Base-by-base conservation (phyloP, 805 yeast genomes). In the Brettanomyces custersianus region DNA sequence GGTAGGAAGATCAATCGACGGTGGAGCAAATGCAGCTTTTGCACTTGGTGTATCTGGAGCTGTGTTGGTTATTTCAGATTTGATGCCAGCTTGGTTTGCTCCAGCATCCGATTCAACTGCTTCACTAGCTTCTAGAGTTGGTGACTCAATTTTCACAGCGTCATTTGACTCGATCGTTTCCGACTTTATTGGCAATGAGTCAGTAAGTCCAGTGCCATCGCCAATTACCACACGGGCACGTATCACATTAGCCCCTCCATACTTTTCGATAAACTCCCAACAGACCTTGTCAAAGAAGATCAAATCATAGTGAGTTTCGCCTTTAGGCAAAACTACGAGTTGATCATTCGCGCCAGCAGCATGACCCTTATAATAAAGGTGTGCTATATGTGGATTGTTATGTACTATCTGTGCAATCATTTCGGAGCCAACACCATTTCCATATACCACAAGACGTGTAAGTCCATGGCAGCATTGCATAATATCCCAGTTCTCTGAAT, bases 401-500 rank as follows among this genome's bases (percentile, higher is more conserved):
- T 20, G 20, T 9, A 40, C 23, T 9, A 44, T 4, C 5, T 20
- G n/a, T n/a, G n/a, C n/a, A n/a, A n/a, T n/a, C n/a, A n/a, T n/a
- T 11, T 21, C 28, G 4, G 28, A 9, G 18, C 38, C 44, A 5
- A 44, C 31, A 24, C 40, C 40, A 16, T 41, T 37, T 8, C 48
- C 48, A 11, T 38, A 19, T 4, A 44, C 31, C 9, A 40, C 35
- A 11, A 44, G 21, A 12, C 42, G 41, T 29, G 32, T 35, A 17
- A 35, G 36, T 8, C 13, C 9, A 6, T 35, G 25, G 17, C 38
- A 33, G 16, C 35, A 36, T 17, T 33, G 25, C 15, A 40, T 39
- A 20, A 37, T 19, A 22, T 43, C 43, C n/a, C 38, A 40, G 30
- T 44, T 36, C 24, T 44, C 43, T 21, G 42, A 44, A 21, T 40